A percentile compares a stretch with the other conserved stretches of the same genome.
Evolutionary conservation across 2,329 filamentous ascomycete genomes (phyloP).

Genomic region (Aspergillus sojae): DNA sequence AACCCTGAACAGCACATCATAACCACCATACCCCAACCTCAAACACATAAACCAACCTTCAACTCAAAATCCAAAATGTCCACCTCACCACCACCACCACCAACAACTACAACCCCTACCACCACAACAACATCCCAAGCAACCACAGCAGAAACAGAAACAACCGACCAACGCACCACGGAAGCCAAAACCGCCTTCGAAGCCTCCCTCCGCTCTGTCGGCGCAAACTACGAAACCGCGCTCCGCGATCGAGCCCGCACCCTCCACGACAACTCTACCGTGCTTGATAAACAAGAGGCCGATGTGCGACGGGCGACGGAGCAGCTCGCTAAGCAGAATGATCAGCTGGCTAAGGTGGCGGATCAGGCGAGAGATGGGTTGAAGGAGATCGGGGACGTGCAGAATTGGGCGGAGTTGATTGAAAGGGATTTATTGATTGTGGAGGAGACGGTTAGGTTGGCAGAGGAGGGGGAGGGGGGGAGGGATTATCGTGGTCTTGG

Average conservation of each 20-base stretch:
- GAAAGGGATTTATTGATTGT: slow-evolving; percentile 51
- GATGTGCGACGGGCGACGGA: slow-evolving; percentile 55
- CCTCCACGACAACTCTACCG: slow-evolving; percentile 58
- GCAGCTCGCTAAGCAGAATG: slow-evolving; percentile 55
- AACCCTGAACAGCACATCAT: too few relatives aligned
- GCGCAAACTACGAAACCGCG: slow-evolving; percentile 54
- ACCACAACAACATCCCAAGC: slow-evolving; percentile 5
- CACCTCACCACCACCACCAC: slow-evolving; percentile 4
- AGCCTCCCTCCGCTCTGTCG: slow-evolving; percentile 46
- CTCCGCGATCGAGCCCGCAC: slow-evolving; percentile 57
- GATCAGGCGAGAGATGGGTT: slow-evolving; percentile 58
- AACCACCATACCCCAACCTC: too few relatives aligned
- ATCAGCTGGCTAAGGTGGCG: slow-evolving; percentile 56
- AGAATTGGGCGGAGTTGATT: slow-evolving; percentile 67
- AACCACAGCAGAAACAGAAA: neutral
- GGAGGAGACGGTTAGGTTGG: slow-evolving; percentile 45
- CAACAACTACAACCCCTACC: neutral
- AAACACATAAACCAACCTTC: neutral
- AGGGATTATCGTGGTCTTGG: neutral
- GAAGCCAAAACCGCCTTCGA: slow-evolving; percentile 50
- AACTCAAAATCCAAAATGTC: neutral
- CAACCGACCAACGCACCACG: slow-evolving; percentile 35
- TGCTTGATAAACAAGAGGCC: slow-evolving; percentile 59
- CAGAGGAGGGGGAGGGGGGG: slow-evolving; percentile 29
- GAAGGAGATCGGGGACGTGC: slow-evolving; percentile 66